Percentiles rank a stretch among this genome's conserved stretches.
Evolutionary conservation across 1,139 yeast genomes (phyloP).

Genomic region (Debaryomycetaceae sp.): DNA sequence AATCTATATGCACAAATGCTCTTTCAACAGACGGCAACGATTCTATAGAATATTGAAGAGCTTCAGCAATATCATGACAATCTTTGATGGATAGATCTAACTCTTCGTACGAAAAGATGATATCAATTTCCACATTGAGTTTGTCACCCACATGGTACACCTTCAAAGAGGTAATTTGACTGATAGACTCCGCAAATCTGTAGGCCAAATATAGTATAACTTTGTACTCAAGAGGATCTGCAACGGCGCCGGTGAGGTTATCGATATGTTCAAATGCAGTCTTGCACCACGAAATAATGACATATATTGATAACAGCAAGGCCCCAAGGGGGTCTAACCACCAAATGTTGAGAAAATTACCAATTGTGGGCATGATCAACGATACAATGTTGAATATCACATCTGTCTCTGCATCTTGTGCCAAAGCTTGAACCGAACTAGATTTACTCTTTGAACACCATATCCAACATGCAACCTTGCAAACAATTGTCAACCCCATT

Average conservation of each 20-base stretch:
- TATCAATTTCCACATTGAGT: slow-evolving; percentile 72
- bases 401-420: slow-evolving; percentile 81
- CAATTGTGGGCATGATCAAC: slow-evolving; percentile 63
- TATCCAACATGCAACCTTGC: slow-evolving; percentile 58
- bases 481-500: slow-evolving; percentile 60
- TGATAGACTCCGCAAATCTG: slow-evolving; percentile 67
- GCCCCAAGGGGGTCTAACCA: slow-evolving; percentile 78
- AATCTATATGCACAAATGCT: slow-evolving; percentile 79
- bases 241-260: slow-evolving; percentile 73
- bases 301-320: slow-evolving; percentile 55
- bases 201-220: slow-evolving; percentile 63
- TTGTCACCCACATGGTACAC: slow-evolving; percentile 81
- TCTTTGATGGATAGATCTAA: slow-evolving; percentile 53
- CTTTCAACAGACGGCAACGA: slow-evolving; percentile 74
- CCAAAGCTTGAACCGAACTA: slow-evolving; percentile 71
- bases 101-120: slow-evolving; percentile 52
- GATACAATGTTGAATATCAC: slow-evolving; percentile 69
- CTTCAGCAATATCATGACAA: slow-evolving; percentile 78
- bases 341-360: slow-evolving; percentile 52
- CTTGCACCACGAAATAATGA: slow-evolving; percentile 59
- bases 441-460: slow-evolving; percentile 66
- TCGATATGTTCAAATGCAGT: slow-evolving; percentile 71
- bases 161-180: slow-evolving; percentile 61
- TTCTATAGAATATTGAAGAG: slow-evolving; percentile 75
- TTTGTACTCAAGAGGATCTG: slow-evolving; percentile 60